A percentile compares a stretch with the other conserved stretches of the same genome.
Evolutionary conservation across 2,329 filamentous ascomycete species (phyloP).

Genomic region (Pyrenophora seminiperda): DNA sequence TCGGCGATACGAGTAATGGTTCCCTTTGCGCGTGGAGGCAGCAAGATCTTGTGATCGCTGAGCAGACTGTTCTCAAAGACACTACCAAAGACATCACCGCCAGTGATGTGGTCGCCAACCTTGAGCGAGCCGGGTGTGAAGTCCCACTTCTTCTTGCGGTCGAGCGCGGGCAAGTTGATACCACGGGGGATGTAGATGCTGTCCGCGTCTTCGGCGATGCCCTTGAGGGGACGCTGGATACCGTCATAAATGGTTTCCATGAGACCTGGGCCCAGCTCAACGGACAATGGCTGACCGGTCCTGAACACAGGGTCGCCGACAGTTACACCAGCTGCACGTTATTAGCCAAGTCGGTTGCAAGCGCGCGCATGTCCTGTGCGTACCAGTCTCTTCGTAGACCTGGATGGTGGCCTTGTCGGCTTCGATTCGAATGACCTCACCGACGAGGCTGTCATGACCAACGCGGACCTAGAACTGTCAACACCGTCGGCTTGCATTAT

Average conservation of each 20-base stretch:
- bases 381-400: constrained; percentile 98
- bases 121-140: constrained; percentile 85
- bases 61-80: constrained; percentile 97
- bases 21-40: constrained; percentile 87
- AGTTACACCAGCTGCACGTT: constrained; percentile 80
- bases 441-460: constrained; percentile 87
- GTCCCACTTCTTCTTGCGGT: constrained; percentile 94
- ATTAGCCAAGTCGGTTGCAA: constrained; percentile 15
- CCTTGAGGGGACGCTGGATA: constrained; percentile 92
- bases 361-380: constrained; percentile 26
- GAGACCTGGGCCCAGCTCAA: constrained; percentile 94
- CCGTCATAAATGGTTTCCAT: constrained; percentile 99
- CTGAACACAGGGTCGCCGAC: constrained; percentile 91
- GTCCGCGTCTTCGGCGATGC: constrained; percentile 75
- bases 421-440: constrained; percentile 98
- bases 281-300: constrained; percentile 94
- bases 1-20: constrained; percentile 88
- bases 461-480: constrained; percentile 73
- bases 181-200: constrained; percentile 98
- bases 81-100: constrained; percentile 92
- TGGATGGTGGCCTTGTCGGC: constrained; percentile 95
- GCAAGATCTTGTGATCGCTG: constrained; percentile 87
- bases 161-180: constrained; percentile 83
- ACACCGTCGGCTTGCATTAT: not conserved
- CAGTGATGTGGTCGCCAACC: constrained; percentile 95